A percentile compares a stretch with the other conserved stretches of the same genome.
Conservation (phyloP, 768 basidiomycete species). For the Leccinum arenicola region DNA sequence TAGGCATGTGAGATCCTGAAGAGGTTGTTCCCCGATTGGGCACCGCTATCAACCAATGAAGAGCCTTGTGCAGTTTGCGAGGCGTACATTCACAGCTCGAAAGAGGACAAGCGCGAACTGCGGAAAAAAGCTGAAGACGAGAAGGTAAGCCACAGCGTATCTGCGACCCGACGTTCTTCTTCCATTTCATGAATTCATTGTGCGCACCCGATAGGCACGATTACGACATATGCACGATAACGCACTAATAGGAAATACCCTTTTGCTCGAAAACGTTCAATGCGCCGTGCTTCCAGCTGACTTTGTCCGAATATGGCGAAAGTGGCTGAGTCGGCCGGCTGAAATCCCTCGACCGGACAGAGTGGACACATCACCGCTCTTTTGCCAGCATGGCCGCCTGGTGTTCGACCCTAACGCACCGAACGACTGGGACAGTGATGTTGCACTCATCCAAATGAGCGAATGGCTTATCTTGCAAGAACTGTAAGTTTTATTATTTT, state of each 20-base stretch:
- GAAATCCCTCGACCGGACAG: conserved; percentile 54
- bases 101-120: conserved; percentile 58
- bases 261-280: conserved; percentile 45
- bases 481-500: conserved; percentile 43
- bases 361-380: conserved; percentile 58
- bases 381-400: conserved; percentile 67
- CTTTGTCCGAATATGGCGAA: conserved; percentile 67
- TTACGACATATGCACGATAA: conserved; percentile 63
- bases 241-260: conserved; percentile 42
- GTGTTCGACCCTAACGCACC: conserved; percentile 62
- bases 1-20: conserved; percentile 59
- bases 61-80: conserved; percentile 68
- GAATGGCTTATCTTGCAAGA: conserved; percentile 65
- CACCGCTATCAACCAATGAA: conserved; percentile 46
- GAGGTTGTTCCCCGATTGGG: conserved; percentile 63
- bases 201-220: conserved; percentile 44
- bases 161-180: conserved; percentile 10
- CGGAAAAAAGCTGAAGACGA: conserved; percentile 74
- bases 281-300: conserved; percentile 58
- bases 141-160: conserved; percentile 47
- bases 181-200: conserved; percentile 21
- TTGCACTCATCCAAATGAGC: conserved; percentile 53
- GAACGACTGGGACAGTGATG: conserved; percentile 55
- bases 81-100: conserved; percentile 48
- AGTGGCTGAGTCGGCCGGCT: conserved; percentile 62